Base-by-base conservation (phyloP, 306 rosid species). In the Quercus mongolica region DNA sequence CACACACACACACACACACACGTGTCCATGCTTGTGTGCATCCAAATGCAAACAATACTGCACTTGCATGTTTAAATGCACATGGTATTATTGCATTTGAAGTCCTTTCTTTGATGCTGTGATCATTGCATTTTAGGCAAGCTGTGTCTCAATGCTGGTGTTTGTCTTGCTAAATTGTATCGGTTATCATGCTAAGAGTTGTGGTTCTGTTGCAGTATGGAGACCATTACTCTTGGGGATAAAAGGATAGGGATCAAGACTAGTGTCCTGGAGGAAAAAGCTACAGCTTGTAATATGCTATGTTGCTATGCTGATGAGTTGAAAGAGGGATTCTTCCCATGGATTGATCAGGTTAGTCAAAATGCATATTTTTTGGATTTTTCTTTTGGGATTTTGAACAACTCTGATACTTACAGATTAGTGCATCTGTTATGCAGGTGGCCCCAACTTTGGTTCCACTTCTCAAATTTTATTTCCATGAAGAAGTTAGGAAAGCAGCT, bases 281-380 rank as follows among this genome's bases (percentile, higher is more conserved):
- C 99, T 83, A 95, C 99, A 3, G 99, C 99, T 77, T 95, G 99
- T 84, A 95, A 95, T 85, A 95, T 95, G 99, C 86, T 95, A 49
- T 95, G 99, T 87, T 95, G 99, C 86, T 95, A 95, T 84, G 99
- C 99, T 49, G 99, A 95, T 83, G 99, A 95, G 85, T 76, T 95
- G 85, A 95, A 95, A 84, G 99, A 95, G 88, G 99, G 99, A 55
- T 95, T 95, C 88, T 95, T 90, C 83, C 99, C 98, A 7, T 95
- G 99, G 99, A 95, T 95, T 85, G 99, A 95, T 86, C 99, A 95
- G 98, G 99, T 96, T 76, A 68, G 69, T 79, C 76, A 64, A 55
- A 20, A 52, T 76, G 41, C 31, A 18, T 30, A 20, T 19, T n/a
- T 80, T 30, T 49, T 62, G 26, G 7, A 49, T n/a, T 69, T 73